Percentiles rank a stretch among this genome's conserved stretches.
Conservation (phyloP, 768 basidiomycete genomes). For the Lyophyllum shimeji region DNA sequence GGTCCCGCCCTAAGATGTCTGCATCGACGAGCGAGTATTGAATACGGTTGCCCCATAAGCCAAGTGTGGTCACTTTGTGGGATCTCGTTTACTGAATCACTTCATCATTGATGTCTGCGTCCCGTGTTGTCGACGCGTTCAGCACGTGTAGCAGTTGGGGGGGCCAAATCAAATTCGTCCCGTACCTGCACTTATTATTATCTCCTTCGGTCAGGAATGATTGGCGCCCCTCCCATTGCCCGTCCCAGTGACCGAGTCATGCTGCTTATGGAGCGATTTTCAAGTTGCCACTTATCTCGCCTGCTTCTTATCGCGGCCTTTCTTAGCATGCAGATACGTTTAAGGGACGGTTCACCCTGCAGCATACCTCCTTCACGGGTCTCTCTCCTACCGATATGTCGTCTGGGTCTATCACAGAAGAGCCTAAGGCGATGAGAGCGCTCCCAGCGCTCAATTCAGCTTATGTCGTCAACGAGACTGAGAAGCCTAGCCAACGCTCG, state of each 20-base stretch:
- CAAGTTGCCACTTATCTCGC: background rate
- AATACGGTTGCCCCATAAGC: too few relatives aligned
- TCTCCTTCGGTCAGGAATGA: too few relatives aligned
- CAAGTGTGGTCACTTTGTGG: too few relatives aligned
- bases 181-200: too few relatives aligned
- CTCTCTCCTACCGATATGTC: background rate
- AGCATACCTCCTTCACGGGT: background rate
- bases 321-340: background rate
- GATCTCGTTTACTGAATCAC: too few relatives aligned
- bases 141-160: too few relatives aligned
- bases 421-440: conserved; percentile 10
- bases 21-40: too few relatives aligned
- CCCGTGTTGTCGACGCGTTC: too few relatives aligned
- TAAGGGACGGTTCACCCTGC: background rate
- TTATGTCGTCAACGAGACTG: background rate
- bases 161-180: too few relatives aligned
- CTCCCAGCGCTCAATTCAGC: conserved; percentile 12
- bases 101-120: too few relatives aligned
- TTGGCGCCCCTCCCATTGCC: too few relatives aligned
- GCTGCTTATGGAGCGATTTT: background rate
- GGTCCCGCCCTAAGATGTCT: too few relatives aligned
- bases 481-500: background rate
- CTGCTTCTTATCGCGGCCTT: background rate
- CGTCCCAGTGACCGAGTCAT: background rate
- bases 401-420: conserved; percentile 9